Conservation (phyloP, 108 stramenopile genomes). For the Discostella pseudostelligera region DNA sequence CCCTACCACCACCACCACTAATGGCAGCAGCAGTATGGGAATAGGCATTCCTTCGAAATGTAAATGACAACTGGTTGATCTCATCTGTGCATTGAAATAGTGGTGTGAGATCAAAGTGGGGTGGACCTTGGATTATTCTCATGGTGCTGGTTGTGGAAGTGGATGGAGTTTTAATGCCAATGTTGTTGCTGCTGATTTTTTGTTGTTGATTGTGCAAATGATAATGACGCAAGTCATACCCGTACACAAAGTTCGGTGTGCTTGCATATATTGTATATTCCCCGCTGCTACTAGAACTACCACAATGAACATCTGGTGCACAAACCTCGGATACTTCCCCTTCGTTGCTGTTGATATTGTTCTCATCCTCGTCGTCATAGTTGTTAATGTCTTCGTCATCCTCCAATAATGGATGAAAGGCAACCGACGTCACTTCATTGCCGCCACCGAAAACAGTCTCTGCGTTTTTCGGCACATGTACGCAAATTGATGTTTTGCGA, state of each 20-base stretch:
- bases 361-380: conserved; percentile 9
- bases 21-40: no score
- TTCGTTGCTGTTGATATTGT: background rate
- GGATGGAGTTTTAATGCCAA: background rate
- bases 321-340: no score
- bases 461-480: conserved; percentile 25
- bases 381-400: background rate
- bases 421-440: conserved; percentile 58
- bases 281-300: background rate
- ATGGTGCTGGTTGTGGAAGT: conserved; percentile 6
- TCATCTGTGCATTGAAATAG: conserved; percentile 39
- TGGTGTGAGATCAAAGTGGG: conserved; percentile 39
- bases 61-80: conserved; percentile 47
- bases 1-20: background rate
- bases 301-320: background rate
- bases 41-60: conserved; percentile 25
- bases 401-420: conserved; percentile 53
- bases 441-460: conserved; percentile 3
- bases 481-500: conserved; percentile 46
- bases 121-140: conserved; percentile 22
- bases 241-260: conserved; percentile 24
- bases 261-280: conserved; percentile 17
- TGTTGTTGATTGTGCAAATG: conserved; percentile 9
- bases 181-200: background rate
- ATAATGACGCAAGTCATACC: conserved; percentile 39